Evolutionary conservation across 345 rosid species (phyloP).

Genomic region (Lepidium didymum): DNA sequence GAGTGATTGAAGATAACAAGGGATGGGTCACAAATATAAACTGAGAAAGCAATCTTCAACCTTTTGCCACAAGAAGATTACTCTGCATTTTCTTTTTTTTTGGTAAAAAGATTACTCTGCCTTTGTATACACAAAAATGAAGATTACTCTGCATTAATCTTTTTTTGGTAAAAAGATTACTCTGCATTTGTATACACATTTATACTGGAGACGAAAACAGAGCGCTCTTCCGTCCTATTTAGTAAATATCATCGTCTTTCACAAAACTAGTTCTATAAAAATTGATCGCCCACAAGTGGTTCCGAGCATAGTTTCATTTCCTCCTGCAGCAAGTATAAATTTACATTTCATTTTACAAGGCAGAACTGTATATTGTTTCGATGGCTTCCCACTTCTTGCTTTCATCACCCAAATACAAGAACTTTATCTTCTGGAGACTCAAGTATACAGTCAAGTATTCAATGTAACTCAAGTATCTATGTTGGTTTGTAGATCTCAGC

Average conservation of each 20-base stretch:
- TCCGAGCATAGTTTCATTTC: slow-evolving; percentile 4
- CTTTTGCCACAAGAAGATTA: not conserved
- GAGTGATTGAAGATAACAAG: slow-evolving; percentile 55
- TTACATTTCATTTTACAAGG: slow-evolving; percentile 3
- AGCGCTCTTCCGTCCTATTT: not conserved
- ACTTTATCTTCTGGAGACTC: not conserved
- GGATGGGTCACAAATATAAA: slow-evolving; percentile 59
- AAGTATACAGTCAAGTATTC: not conserved
- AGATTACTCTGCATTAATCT: not conserved
- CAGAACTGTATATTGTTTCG: not conserved
- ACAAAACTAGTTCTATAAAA: not conserved
- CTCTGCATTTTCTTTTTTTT: slow-evolving; percentile 5
- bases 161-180: no score
- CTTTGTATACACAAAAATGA: slow-evolving; percentile 2
- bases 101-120: no score
- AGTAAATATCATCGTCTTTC: not conserved
- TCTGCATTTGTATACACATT: slow-evolving; percentile 3
- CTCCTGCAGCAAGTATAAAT: slow-evolving; percentile 5
- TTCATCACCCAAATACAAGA: not conserved
- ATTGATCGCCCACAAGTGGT: not conserved
- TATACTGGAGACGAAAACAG: not conserved
- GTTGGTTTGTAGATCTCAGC: slow-evolving; percentile 22
- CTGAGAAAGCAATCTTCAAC: slow-evolving; percentile 12
- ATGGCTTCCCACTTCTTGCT: slow-evolving; percentile 1
- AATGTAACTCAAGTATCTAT: slow-evolving; percentile 1